phyloP scores from a whole-genome alignment of 2,329 filamentous ascomycete species.

The Leptographium wingfieldii region DNA sequence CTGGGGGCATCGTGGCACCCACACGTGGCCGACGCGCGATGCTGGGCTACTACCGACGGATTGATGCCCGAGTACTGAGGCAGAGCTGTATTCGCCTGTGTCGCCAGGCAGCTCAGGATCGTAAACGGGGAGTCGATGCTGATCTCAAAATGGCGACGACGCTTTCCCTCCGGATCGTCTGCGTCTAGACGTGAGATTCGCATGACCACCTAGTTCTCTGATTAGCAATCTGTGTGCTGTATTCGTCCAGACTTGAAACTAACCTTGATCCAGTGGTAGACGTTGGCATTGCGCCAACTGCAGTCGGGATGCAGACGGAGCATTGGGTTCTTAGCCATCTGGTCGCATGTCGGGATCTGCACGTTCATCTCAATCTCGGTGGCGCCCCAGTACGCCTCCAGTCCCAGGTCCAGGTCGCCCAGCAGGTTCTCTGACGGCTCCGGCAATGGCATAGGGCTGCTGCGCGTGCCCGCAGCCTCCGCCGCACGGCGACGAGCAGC shows the following conservation, averaged over 20 bases:
- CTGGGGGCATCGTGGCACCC: constrained; percentile 40
- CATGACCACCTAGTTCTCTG: constrained; percentile 61
- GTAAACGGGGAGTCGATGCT: constrained; percentile 94
- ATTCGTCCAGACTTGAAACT: constrained; percentile 31
- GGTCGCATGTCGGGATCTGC: constrained; percentile 77
- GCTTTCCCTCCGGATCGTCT: constrained; percentile 55
- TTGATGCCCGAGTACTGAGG: constrained; percentile 59
- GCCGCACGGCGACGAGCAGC: constrained; percentile 39
- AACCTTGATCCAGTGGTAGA: constrained; percentile 95
- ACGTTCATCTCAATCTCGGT: constrained; percentile 94
- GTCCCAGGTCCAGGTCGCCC: constrained; percentile 59
- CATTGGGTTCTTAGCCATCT: constrained; percentile 61
- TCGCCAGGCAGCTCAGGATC: constrained; percentile 86
- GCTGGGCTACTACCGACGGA: constrained; percentile 29
- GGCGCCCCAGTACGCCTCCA: constrained; percentile 66
- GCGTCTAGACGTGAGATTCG: constrained; percentile 75
- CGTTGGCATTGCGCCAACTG: constrained; percentile 86
- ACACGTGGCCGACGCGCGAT: constrained; percentile 34
- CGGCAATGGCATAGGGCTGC: constrained; percentile 30
- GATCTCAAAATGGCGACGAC: constrained; percentile 85
- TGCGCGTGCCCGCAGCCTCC: constrained; percentile 33
- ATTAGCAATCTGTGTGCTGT: constrained; percentile 36
- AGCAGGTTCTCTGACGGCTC: constrained; percentile 57
- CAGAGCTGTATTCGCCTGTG: constrained; percentile 74
- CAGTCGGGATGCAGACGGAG: constrained; percentile 72